A percentile compares a stretch with the other conserved stretches of the same genome.
These are phyloP conservation scores for Suillus subalutaceus DNA, from an alignment of 768 basidiomycete species.

Conservation along the genomic window DNA sequence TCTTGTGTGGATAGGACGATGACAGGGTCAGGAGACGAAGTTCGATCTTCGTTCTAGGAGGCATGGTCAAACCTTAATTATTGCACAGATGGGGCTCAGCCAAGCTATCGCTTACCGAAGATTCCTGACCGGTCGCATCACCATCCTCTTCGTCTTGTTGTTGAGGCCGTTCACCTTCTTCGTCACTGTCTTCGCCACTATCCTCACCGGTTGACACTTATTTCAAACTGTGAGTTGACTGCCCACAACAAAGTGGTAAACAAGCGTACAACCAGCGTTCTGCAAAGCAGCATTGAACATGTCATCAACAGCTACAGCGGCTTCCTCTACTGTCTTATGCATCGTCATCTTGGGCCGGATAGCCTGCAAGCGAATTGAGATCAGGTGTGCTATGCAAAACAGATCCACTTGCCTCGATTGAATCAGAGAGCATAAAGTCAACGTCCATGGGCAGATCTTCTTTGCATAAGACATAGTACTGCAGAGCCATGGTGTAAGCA, in stretches of 20 bases:
- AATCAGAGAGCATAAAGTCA: slow-evolving; percentile 96
- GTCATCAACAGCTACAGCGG: slow-evolving; percentile 87
- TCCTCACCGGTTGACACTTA: slow-evolving; percentile 39
- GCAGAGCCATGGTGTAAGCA: slow-evolving; percentile 10
- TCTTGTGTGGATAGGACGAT: slow-evolving; percentile 75
- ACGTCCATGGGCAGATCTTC: slow-evolving; percentile 93
- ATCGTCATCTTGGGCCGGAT: slow-evolving; percentile 80
- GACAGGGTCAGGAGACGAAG: slow-evolving; percentile 82
- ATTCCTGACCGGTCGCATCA: slow-evolving; percentile 49
- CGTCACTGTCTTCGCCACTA: slow-evolving; percentile 59
- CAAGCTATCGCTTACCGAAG: slow-evolving; percentile 47
- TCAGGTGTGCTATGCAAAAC: slow-evolving; percentile 9
- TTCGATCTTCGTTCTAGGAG: slow-evolving; percentile 59
- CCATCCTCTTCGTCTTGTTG: slow-evolving; percentile 70
- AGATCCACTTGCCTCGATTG: slow-evolving; percentile 69
- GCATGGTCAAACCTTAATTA: slow-evolving; percentile 8
- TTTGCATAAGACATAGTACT: slow-evolving; percentile 92
- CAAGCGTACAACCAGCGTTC: slow-evolving; percentile 52
- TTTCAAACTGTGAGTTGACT: slow-evolving; percentile 19
- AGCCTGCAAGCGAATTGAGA: slow-evolving; percentile 48
- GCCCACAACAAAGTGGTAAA: neutral
- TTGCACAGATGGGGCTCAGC: slow-evolving; percentile 2
- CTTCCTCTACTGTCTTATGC: slow-evolving; percentile 80
- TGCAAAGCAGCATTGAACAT: slow-evolving; percentile 76
- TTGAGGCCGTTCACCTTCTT: slow-evolving; percentile 40